Conservation (phyloP, 2,329 filamentous ascomycete genomes). For the Ceratocystis destructans region DNA sequence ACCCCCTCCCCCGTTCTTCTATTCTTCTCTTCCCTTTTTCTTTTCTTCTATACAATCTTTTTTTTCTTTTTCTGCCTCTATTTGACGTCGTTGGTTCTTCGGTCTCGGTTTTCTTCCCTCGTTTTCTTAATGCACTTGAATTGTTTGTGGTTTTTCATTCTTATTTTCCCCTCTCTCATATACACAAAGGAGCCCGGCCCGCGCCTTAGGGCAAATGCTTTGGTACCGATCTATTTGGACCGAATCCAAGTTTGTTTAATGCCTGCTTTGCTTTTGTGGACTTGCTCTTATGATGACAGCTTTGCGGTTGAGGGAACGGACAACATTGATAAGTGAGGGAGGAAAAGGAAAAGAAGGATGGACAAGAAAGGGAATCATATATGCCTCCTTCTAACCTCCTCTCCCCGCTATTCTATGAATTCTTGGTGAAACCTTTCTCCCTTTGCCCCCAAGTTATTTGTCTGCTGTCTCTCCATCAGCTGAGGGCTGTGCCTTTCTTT, state of each 20-base stretch:
- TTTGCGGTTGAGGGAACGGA: too few species aligned
- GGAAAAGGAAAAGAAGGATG: neutral
- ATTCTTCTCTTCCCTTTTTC: neutral
- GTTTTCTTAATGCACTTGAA: conserved; percentile 11
- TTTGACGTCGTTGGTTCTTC: conserved; percentile 12
- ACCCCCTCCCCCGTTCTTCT: conserved; percentile 15
- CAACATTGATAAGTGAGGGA: neutral
- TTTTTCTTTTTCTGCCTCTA: conserved; percentile 17
- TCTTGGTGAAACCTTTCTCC: too few species aligned
- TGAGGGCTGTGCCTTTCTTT: neutral
- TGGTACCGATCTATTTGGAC: neutral
- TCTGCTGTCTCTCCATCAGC: too few species aligned
- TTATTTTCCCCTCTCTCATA: neutral
- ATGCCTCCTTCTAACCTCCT: neutral
- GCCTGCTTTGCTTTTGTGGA: conserved; percentile 5
- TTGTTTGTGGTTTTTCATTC: conserved; percentile 10
- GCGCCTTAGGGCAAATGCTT: neutral
- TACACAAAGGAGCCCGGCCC: neutral
- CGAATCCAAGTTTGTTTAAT: conserved; percentile 2
- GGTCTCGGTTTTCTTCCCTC: conserved; percentile 18
- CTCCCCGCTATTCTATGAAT: too few species aligned
- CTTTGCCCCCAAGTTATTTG: too few species aligned
- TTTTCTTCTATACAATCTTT: conserved; percentile 18
- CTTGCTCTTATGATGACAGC: neutral
- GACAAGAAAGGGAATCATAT: neutral